Conservation (phyloP, 345 rosid species). For the Gossypium raimondii region DNA sequence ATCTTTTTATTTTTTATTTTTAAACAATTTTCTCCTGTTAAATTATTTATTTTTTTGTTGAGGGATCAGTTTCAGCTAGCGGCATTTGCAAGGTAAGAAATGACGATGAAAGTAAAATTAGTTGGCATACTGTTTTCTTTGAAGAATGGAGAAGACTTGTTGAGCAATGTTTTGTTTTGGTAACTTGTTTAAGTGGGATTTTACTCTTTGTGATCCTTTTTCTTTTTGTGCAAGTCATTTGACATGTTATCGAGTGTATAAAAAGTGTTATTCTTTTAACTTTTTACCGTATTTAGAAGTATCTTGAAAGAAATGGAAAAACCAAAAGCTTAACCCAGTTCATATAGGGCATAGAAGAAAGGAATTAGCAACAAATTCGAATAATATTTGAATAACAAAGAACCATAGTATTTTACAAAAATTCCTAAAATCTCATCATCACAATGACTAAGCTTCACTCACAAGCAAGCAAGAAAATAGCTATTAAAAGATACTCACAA, state of each 20-base stretch:
- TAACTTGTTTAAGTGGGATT: neutral
- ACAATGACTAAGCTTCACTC: slow-evolving; percentile 12
- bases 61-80: neutral
- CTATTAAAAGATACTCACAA: slow-evolving; percentile 13
- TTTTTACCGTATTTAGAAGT: too few relatives aligned
- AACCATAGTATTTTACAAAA: slow-evolving; percentile 23
- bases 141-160: neutral
- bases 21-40: neutral
- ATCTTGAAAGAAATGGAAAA: too few relatives aligned
- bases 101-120: neutral
- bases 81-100: neutral
- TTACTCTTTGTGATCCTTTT: too few relatives aligned
- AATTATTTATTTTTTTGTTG: neutral
- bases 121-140: neutral
- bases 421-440: slow-evolving; percentile 13
- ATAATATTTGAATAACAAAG: slow-evolving; percentile 21
- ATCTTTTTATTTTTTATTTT: neutral
- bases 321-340: too few relatives aligned
- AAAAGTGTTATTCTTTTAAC: neutral
- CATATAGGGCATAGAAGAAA: neutral
- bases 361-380: slow-evolving; percentile 20
- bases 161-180: neutral
- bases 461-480: slow-evolving; percentile 8
- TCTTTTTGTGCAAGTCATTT: neutral
- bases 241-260: neutral